Percentiles rank a stretch among this genome's conserved stretches.
phyloP scores from a whole-genome alignment of 163 green algal species.

The Botryococcus braunii region DNA sequence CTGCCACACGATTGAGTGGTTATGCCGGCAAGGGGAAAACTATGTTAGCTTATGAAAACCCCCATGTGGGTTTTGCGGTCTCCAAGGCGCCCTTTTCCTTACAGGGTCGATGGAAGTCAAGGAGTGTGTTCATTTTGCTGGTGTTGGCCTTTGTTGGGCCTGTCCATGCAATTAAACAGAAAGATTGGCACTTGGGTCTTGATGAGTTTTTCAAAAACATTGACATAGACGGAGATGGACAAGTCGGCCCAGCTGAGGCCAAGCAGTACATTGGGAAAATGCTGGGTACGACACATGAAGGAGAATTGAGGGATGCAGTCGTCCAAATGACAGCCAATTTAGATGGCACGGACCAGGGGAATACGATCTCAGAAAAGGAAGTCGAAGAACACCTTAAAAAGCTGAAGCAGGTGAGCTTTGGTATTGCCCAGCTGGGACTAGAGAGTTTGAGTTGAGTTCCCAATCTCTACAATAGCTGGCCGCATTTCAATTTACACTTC shows the following conservation, averaged over 20 bases:
- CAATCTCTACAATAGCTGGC: neutral
- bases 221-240: slow-evolving; percentile 31
- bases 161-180: too few species aligned
- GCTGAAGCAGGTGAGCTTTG: slow-evolving; percentile 20
- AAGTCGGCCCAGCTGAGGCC: slow-evolving; percentile 32
- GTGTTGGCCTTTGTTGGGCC: too few species aligned
- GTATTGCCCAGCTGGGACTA: neutral
- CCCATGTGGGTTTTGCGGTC: too few species aligned
- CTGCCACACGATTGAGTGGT: too few species aligned
- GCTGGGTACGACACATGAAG: slow-evolving; percentile 23
- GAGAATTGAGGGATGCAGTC: slow-evolving; percentile 19
- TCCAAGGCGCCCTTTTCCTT: too few species aligned
- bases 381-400: slow-evolving; percentile 29
- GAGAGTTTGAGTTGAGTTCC: too few species aligned
- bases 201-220: slow-evolving; percentile 30
- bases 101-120: too few species aligned
- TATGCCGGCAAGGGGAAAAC: too few species aligned
- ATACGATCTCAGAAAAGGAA: slow-evolving; percentile 25
- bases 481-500: neutral
- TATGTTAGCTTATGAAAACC: too few species aligned
- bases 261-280: slow-evolving; percentile 24
- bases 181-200: neutral
- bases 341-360: slow-evolving; percentile 24
- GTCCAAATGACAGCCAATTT: slow-evolving; percentile 21
- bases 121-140: too few species aligned